phyloP scores from a whole-genome alignment of 768 basidiomycete species.

The Trametes gibbosa region DNA sequence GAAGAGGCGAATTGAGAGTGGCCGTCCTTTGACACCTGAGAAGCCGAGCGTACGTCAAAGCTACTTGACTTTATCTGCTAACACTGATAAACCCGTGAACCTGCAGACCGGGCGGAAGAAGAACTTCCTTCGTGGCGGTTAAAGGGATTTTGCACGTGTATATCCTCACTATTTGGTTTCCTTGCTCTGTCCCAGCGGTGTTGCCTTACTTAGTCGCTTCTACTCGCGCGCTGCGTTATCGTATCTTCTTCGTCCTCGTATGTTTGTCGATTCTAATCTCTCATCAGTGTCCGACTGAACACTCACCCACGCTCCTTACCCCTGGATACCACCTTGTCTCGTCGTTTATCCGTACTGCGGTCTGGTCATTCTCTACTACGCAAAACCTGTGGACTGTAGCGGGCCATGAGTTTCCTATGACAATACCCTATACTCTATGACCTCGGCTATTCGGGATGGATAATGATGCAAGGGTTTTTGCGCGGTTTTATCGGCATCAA shows the following conservation, averaged over 20 bases:
- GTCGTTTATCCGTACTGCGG: conserved; percentile 23
- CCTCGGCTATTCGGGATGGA: not conserved
- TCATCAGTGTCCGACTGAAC: conserved; percentile 38
- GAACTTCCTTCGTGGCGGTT: conserved; percentile 71
- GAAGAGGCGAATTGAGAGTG: conserved; percentile 93
- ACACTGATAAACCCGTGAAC: not conserved
- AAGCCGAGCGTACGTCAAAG: conserved; percentile 69
- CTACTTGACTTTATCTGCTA: not conserved
- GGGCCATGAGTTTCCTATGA: conserved; percentile 26
- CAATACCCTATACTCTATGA: conserved; percentile 29
- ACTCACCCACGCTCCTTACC: conserved; percentile 43
- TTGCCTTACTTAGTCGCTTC: conserved; percentile 17
- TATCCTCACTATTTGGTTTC: conserved; percentile 33
- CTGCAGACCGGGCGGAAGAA: conserved; percentile 63
- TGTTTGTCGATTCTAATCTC: conserved; percentile 23
- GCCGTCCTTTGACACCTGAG: conserved; percentile 93
- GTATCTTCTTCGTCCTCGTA: conserved; percentile 37
- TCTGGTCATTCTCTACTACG: conserved; percentile 25
- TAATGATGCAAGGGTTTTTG: conserved; percentile 4
- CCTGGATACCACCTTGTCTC: conserved; percentile 30
- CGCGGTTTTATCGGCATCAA: conserved; percentile 23
- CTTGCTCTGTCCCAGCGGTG: conserved; percentile 34
- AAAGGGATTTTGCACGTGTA: conserved; percentile 30
- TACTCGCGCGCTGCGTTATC: conserved; percentile 36
- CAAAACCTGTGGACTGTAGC: conserved; percentile 24